Evolutionary conservation across 345 rosid genomes (phyloP).

Genomic region (Gossypium bickii): DNA sequence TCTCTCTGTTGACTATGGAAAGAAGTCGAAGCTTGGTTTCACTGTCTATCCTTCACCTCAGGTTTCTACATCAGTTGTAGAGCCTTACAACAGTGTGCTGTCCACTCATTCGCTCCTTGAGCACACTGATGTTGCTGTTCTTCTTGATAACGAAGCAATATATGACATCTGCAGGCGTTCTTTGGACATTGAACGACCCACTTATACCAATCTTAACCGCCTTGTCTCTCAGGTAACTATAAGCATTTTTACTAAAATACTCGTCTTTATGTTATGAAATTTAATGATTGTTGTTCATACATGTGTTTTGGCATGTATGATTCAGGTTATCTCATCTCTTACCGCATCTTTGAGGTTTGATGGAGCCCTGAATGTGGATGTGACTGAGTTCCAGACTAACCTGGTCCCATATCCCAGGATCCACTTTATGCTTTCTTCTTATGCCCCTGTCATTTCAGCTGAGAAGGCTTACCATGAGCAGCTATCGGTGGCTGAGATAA

Average conservation of each 20-base stretch:
- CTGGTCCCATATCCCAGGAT: conserved; percentile 58
- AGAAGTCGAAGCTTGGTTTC: conserved; percentile 56
- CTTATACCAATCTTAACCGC: conserved; percentile 57
- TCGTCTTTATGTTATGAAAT: not conserved
- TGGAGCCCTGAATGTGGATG: conserved; percentile 59
- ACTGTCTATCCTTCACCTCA: conserved; percentile 58
- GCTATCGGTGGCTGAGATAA: conserved; percentile 56
- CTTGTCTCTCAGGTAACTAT: conserved; percentile 47
- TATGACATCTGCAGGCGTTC: conserved; percentile 63
- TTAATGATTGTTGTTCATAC: not conserved
- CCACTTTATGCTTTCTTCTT: conserved; percentile 62
- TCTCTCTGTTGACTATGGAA: conserved; percentile 55
- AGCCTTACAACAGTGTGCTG: conserved; percentile 54
- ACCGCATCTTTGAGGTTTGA: conserved; percentile 60
- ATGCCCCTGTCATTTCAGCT: conserved; percentile 56
- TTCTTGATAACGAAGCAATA: conserved; percentile 53
- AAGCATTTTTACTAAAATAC: not conserved
- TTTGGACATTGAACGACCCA: conserved; percentile 55
- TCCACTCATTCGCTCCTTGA: conserved; percentile 58
- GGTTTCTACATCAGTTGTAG: conserved; percentile 57
- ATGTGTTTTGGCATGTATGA: not conserved
- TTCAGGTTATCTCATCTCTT: conserved; percentile 54
- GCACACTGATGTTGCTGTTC: conserved; percentile 55
- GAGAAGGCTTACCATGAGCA: conserved; percentile 58
- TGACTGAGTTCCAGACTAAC: conserved; percentile 63